phyloP scores from a whole-genome alignment of 306 rosid species.

The Prunus mume region DNA sequence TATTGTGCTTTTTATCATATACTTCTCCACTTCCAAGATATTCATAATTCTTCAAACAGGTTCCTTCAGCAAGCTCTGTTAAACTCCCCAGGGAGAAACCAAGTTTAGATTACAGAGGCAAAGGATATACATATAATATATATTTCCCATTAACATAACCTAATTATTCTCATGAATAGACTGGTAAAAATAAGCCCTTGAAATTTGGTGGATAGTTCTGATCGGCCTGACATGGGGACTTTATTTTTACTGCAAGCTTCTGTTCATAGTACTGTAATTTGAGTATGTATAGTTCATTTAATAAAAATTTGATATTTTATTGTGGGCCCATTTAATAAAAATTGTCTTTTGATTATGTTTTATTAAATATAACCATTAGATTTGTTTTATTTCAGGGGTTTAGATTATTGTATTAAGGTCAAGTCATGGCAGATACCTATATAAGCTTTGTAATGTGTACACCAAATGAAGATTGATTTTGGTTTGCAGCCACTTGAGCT shows the following conservation, averaged over 20 bases:
- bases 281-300: neutral
- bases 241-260: neutral
- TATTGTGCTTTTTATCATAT: slow-evolving; percentile 73
- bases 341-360: neutral
- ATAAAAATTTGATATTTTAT: neutral
- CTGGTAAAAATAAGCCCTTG: neutral
- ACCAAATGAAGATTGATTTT: neutral
- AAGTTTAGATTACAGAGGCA: slow-evolving; percentile 16
- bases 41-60: slow-evolving; percentile 91
- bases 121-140: neutral
- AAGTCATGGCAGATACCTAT: neutral
- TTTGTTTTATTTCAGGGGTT: neutral
- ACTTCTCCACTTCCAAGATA: slow-evolving; percentile 84
- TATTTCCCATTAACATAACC: neutral
- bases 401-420: neutral
- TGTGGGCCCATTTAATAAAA: neutral
- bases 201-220: neutral
- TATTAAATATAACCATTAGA: neutral
- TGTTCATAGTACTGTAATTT: neutral
- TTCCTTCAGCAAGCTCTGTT: slow-evolving; percentile 91
- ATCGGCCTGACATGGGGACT: neutral
- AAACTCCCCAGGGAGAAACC: slow-evolving; percentile 28
- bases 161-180: neutral
- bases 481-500: neutral
- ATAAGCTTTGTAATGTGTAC: neutral